phyloP scores from a whole-genome alignment of 1,284 basidiomycete species.

The Apiotrichum laibachii region DNA sequence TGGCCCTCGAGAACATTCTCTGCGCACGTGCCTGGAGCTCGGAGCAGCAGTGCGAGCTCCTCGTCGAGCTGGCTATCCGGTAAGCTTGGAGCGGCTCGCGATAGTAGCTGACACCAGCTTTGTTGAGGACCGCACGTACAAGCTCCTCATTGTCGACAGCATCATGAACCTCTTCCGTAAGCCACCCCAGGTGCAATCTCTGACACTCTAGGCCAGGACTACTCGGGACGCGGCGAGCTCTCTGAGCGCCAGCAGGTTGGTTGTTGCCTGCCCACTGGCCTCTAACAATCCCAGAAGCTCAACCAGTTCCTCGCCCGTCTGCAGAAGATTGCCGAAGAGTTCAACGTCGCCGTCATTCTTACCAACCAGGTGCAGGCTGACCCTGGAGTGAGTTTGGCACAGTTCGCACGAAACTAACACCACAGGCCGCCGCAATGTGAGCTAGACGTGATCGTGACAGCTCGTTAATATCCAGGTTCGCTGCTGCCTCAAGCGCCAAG shows the following conservation, averaged over 20 bases:
- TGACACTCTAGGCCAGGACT: constrained; percentile 62
- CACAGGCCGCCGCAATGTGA: constrained; percentile 68
- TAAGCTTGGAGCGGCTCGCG: constrained; percentile 16
- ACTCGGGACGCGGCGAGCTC: constrained; percentile 83
- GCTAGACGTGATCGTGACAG: not conserved
- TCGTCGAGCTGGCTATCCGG: constrained; percentile 48
- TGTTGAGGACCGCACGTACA: constrained; percentile 51
- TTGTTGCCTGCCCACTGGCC: not conserved
- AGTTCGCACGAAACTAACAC: not conserved
- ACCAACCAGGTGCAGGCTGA: constrained; percentile 88
- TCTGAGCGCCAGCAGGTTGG: constrained; percentile 77
- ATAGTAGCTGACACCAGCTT: constrained; percentile 33
- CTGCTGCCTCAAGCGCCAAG: constrained; percentile 80
- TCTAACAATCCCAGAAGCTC: constrained; percentile 46
- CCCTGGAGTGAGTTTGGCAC: constrained; percentile 61
- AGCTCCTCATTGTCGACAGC: constrained; percentile 63
- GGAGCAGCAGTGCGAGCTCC: constrained; percentile 48
- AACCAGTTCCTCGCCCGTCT: constrained; percentile 83
- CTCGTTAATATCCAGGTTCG: constrained; percentile 57
- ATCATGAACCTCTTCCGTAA: constrained; percentile 89
- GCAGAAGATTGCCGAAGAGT: constrained; percentile 83
- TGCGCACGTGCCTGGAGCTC: constrained; percentile 48
- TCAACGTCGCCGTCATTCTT: constrained; percentile 75
- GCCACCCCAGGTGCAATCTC: constrained; percentile 7
- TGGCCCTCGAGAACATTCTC: constrained; percentile 66